phyloP scores from a whole-genome alignment of 2,329 filamentous ascomycete species.

The Colletotrichum trifolii region DNA sequence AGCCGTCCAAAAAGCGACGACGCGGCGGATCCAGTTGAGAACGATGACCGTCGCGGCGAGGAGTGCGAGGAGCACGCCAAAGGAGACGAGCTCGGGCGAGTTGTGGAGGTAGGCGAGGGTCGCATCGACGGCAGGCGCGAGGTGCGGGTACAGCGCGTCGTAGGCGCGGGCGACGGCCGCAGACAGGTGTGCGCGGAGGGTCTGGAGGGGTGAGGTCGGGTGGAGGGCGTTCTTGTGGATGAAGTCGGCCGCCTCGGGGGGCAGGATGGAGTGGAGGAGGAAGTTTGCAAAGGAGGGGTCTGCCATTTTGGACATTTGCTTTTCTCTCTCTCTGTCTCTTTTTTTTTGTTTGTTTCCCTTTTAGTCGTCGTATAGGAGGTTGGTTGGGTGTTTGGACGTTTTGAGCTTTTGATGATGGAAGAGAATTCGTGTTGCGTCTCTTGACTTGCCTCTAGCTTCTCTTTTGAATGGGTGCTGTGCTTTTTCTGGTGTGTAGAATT shows the following conservation, averaged over 20 bases:
- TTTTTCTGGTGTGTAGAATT: too few relatives aligned
- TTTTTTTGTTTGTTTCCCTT: not conserved
- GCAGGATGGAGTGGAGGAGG: slow-evolving; percentile 54
- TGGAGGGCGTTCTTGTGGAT: slow-evolving; percentile 61
- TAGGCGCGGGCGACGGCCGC: slow-evolving; percentile 44
- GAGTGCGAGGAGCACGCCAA: slow-evolving; percentile 62
- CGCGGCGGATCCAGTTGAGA: slow-evolving; percentile 76
- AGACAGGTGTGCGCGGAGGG: slow-evolving; percentile 49
- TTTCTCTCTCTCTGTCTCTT: not conserved
- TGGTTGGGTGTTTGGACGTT: not conserved
- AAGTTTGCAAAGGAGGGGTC: slow-evolving; percentile 44
- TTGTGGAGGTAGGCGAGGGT: slow-evolving; percentile 47
- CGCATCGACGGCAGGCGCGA: slow-evolving; percentile 57
- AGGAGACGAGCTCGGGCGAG: slow-evolving; percentile 55
- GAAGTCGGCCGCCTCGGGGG: slow-evolving; percentile 55
- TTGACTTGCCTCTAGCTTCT: too few relatives aligned
- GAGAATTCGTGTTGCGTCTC: not conserved
- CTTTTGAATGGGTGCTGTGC: too few relatives aligned
- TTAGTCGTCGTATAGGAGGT: not conserved
- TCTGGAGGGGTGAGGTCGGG: slow-evolving; percentile 57
- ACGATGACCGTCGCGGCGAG: slow-evolving; percentile 72
- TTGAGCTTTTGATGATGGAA: not conserved
- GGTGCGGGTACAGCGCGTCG: slow-evolving; percentile 51
- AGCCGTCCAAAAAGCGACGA: slow-evolving; percentile 82
- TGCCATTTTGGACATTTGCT: slow-evolving; percentile 42